Base-by-base conservation (phyloP, 208 protist species). In the Endotrypanum monterogeii region DNA sequence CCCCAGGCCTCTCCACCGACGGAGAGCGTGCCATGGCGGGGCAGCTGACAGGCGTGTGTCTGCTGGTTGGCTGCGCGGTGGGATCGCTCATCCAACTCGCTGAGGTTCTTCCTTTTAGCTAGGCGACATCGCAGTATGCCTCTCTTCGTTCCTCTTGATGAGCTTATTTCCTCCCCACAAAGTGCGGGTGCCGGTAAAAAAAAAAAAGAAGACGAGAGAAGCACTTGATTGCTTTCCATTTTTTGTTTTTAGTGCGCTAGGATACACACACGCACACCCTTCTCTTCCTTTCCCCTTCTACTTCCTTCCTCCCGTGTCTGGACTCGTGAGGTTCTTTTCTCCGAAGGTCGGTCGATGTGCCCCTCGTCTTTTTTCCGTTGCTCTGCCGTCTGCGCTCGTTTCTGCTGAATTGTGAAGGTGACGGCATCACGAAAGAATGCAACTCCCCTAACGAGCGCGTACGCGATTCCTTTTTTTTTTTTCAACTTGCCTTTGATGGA, bases 11-110 rank as follows among this genome's bases (percentile, higher is more conserved):
- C 41, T 51, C 54, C n/a, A 85, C 78, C 4, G 81, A 92, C 28
- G 88, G 81, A 0, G 84, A 93, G 77, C 76, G 85, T 14, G 87
- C 86, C 37, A 71, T 95, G 71, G 90, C 90, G 3, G 88, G 90
- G 1, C 86, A 93, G 75, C 70, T 83, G 12, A 86, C 78, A 1
- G 86, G 86, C 23, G 86, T 82, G 35, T 87, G 75, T 57, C 83
- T 94, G 18, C 82, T 94, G 18, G 72, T 87, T 37, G 90, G 90
- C 63, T 87, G 87, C 66, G 77, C 90, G 23, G 63, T 79, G 18
- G 90, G 90, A 30, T 93, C 88, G 3, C 84, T 94, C 23, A 51
- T 94, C 23, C 86, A 92, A 71, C 58, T 94, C 18, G 83, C 76
- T n/a, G 75, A 85, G 37, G 80, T 88, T 58, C 61, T 92, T 6